phyloP scores from a whole-genome alignment of 495 filamentous ascomycete species.

The Neurospora sp. region DNA sequence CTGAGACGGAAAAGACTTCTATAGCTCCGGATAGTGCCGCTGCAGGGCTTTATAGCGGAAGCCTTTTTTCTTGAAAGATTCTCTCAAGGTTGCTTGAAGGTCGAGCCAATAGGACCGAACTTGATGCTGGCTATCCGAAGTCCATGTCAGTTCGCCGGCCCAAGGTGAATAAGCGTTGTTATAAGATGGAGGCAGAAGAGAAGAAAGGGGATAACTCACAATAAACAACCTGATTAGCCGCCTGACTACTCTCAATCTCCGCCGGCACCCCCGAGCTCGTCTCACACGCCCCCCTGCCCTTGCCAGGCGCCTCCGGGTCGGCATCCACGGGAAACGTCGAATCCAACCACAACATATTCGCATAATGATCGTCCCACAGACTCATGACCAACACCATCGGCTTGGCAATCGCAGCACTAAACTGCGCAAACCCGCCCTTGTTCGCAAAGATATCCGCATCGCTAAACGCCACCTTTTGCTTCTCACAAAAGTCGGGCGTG shows the following conservation, averaged over 20 bases:
- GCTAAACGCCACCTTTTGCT: conserved; percentile 32
- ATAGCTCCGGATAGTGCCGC: neutral
- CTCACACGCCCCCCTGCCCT: conserved; percentile 56
- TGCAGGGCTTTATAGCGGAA: neutral
- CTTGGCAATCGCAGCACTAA: conserved; percentile 41
- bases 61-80: neutral
- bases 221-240: conserved; percentile 37
- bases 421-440: conserved; percentile 46
- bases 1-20: neutral
- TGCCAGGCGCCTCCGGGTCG: conserved; percentile 40
- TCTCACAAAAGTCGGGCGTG: conserved; percentile 11
- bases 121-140: conserved; percentile 46
- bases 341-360: conserved; percentile 77
- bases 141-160: neutral
- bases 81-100: conserved; percentile 27
- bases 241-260: conserved; percentile 42
- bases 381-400: conserved; percentile 65
- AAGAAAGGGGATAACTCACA: conserved; percentile 9
- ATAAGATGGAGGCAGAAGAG: neutral
- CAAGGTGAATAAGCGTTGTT: too few species aligned
- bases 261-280: conserved; percentile 46
- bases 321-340: conserved; percentile 52
- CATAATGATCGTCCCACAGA: conserved; percentile 63
- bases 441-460: conserved; percentile 47
- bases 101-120: conserved; percentile 55